Evolutionary conservation across 2,329 filamentous ascomycete genomes (phyloP), one percentile per base, ranked within the genome.

Genomic region (Sporothrix mexicana): DNA sequence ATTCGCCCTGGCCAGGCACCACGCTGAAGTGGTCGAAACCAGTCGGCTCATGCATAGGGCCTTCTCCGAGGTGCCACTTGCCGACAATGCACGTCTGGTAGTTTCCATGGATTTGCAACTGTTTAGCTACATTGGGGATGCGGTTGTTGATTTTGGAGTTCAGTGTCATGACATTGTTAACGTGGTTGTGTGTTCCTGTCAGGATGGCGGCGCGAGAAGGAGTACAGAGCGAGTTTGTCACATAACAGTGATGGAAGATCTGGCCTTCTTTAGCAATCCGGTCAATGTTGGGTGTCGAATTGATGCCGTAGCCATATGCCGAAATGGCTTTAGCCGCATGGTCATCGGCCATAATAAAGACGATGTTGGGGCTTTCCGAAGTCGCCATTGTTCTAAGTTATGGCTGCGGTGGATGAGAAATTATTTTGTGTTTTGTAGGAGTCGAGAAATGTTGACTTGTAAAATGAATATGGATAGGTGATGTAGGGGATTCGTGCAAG

Each of bases 341-440:
- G 78, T 87, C 85, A 77, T 87, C 85, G 0, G 85, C 85, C 84
- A 87, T 85, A 77, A 87, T 86, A 78, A 87, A 87, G 71, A 87
- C 73, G 71, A 85, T 83, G 73, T 84, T 62, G 13, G 57, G 57
- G n/a, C n/a, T n/a, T n/a, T n/a, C n/a, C n/a, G n/a, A 12, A 45
- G 43, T 45, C 12, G 43, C 43, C 43, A 45, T 45, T 45, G 43
- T 45, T 45, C 43, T 45, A 12, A 45, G 12, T 45, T 45, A 45
- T 45, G 43, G 43, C 43, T 45, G 43, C 12, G 43, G 12, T 45
- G 43, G 43, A 45, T 12, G 43, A 6, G 43, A 45, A 45, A 12
- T 45, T 45, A 12, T 45, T 45, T 45, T 45, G n/a, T n/a, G n/a
- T n/a, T n/a, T 12, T 45, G 43, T 45, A 45, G 43, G 43, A 12